Conservation (phyloP, 805 yeast genomes). For the Myxozyma neglecta region DNA sequence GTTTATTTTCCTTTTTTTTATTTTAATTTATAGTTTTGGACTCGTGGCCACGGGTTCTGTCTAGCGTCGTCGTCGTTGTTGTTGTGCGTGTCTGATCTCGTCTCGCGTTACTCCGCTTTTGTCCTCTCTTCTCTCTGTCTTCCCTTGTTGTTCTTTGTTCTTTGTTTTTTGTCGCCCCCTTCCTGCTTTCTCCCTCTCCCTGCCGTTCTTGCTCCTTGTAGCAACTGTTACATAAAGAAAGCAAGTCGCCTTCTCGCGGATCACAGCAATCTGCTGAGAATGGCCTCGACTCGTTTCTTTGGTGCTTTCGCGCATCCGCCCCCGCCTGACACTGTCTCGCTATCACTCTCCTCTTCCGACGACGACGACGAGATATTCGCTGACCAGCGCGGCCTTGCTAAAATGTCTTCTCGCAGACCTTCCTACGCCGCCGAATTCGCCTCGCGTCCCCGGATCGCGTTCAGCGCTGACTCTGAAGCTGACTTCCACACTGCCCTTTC, state of each 20-base stretch:
- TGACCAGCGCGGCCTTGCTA: constrained; percentile 47
- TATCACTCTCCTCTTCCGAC: constrained; percentile 15
- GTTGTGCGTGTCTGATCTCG: neutral
- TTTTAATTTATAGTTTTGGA: no score
- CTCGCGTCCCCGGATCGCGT: constrained; percentile 35
- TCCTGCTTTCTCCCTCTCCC: neutral
- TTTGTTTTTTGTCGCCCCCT: neutral
- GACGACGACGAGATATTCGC: constrained; percentile 12
- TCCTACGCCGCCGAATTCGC: constrained; percentile 66
- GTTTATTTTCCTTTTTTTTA: no score
- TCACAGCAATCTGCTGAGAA: neutral
- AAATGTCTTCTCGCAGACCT: constrained; percentile 61
- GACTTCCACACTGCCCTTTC: constrained; percentile 14
- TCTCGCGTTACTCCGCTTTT: neutral
- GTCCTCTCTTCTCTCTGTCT: neutral
- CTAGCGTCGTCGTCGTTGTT: neutral
- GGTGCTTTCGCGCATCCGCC: constrained; percentile 3
- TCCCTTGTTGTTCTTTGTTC: neutral
- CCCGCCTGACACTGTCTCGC: constrained; percentile 6
- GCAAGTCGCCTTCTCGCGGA: neutral
- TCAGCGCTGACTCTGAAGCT: neutral
- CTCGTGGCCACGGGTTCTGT: no score
- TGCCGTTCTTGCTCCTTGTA: neutral
- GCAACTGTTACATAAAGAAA: neutral
- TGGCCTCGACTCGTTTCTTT: neutral